A percentile compares a stretch with the other conserved stretches of the same genome.
phyloP scores from a whole-genome alignment of 768 basidiomycete species.

The Boletus patriciae region DNA sequence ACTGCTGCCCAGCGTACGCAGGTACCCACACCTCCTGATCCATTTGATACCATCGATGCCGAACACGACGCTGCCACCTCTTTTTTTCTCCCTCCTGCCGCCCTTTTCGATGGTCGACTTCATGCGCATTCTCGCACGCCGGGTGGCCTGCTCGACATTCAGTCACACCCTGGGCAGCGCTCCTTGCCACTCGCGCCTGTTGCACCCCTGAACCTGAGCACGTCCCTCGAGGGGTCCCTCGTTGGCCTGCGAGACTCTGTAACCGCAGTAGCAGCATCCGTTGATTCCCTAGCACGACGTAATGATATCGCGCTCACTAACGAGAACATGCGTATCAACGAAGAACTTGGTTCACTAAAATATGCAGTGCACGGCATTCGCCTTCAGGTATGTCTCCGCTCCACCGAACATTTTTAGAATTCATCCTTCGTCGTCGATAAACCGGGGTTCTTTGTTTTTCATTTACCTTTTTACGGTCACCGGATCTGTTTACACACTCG shows the following conservation, averaged over 20 bases:
- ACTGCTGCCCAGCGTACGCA: constrained; percentile 13
- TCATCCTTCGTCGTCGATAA: neutral
- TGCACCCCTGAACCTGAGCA: constrained; percentile 61
- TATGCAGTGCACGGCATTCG: constrained; percentile 72
- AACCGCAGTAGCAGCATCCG: constrained; percentile 54
- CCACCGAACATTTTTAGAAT: constrained; percentile 5
- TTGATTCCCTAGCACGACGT: constrained; percentile 61
- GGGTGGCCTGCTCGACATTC: constrained; percentile 22
- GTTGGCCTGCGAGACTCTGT: constrained; percentile 58
- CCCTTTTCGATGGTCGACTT: constrained; percentile 22
- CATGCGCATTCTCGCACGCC: constrained; percentile 17
- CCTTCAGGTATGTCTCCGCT: constrained; percentile 60
- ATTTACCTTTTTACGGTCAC: constrained; percentile 3
- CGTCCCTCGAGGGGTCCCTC: constrained; percentile 64
- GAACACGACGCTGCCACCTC: constrained; percentile 28
- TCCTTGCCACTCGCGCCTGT: constrained; percentile 39
- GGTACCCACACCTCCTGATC: constrained; percentile 13
- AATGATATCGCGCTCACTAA: constrained; percentile 68
- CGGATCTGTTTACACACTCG: constrained; percentile 9
- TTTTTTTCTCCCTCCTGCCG: constrained; percentile 29
- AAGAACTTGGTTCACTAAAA: constrained; percentile 70
- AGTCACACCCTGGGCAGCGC: constrained; percentile 22
- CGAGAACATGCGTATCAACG: constrained; percentile 68
- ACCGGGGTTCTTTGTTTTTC: constrained; percentile 5
- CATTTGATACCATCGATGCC: constrained; percentile 18